Percentiles rank a stretch among this genome's conserved stretches.
Conservation (phyloP, 1,284 basidiomycete species). For the Rhizopogon parksii region DNA sequence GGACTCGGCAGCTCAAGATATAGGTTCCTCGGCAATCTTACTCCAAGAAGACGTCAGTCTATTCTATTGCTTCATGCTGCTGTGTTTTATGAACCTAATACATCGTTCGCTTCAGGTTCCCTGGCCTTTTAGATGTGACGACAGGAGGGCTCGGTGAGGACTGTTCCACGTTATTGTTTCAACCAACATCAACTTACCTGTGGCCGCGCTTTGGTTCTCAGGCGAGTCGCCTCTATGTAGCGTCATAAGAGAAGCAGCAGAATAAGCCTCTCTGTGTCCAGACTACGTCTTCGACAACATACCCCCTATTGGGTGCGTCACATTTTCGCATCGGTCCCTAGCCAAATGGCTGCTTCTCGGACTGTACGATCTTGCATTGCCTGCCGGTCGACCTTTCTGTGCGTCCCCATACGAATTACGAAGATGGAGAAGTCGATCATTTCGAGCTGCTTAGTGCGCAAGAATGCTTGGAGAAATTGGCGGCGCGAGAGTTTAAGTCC, state of each 20-base stretch:
- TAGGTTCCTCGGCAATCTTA: conserved; percentile 37
- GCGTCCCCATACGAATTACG: conserved; percentile 29
- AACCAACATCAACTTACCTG: no score
- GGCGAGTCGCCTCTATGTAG: conserved; percentile 30
- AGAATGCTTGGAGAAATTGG: conserved; percentile 33
- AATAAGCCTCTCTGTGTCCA: conserved; percentile 35
- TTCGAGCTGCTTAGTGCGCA: conserved; percentile 33
- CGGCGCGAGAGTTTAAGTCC: conserved; percentile 42
- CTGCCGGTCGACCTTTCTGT: conserved; percentile 27
- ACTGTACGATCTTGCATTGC: conserved; percentile 35
- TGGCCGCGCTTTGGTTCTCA: no score
- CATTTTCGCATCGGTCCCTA: conserved; percentile 35
- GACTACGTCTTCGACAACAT: conserved; percentile 26
- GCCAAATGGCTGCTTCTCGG: conserved; percentile 36
- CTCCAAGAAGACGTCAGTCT: conserved; percentile 34
- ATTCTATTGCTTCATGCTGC: background rate
- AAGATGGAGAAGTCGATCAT: conserved; percentile 38
- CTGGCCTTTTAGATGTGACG: conserved; percentile 37
- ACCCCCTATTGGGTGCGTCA: conserved; percentile 31
- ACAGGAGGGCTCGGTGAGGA: conserved; percentile 28
- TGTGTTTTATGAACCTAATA: background rate
- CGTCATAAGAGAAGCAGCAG: conserved; percentile 34
- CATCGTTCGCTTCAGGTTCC: conserved; percentile 26
- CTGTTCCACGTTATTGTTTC: no score
- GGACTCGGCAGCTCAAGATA: conserved; percentile 12